Percentiles rank a stretch among this genome's conserved stretches.
These are phyloP conservation scores for Volvariella surrecta DNA, from an alignment of 1,284 basidiomycete genomes.

Conservation along the genomic window DNA sequence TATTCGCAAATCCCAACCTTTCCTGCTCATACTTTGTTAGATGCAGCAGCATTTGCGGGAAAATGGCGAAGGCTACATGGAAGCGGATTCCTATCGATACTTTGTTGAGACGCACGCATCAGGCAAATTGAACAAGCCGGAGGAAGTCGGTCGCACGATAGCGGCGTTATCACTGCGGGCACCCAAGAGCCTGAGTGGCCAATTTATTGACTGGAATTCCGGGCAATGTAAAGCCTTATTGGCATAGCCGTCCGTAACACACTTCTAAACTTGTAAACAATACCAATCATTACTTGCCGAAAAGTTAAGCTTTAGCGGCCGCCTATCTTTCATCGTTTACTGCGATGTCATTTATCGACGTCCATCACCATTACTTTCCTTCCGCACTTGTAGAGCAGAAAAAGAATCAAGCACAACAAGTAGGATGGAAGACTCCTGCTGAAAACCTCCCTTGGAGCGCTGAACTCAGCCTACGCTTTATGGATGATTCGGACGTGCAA, in stretches of 20 bases:
- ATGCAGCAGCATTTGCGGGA: slow-evolving; percentile 59
- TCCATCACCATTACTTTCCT: slow-evolving; percentile 69
- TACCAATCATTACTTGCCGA: too few relatives aligned
- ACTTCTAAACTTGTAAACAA: too few relatives aligned
- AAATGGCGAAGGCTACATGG: slow-evolving; percentile 40
- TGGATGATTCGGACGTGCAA: slow-evolving; percentile 49
- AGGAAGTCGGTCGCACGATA: slow-evolving; percentile 69
- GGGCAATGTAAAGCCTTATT: slow-evolving; percentile 49
- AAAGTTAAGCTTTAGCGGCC: too few relatives aligned
- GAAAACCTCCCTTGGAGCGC: slow-evolving; percentile 62
- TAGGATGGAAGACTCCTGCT: slow-evolving; percentile 53
- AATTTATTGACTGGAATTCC: slow-evolving; percentile 68
- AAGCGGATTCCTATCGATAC: slow-evolving; percentile 36
- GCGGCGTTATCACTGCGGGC: slow-evolving; percentile 57
- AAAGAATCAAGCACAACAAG: slow-evolving; percentile 26
- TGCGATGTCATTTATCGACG: slow-evolving; percentile 39
- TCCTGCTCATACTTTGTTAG: slow-evolving; percentile 27
- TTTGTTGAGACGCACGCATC: slow-evolving; percentile 57
- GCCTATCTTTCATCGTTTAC: too few relatives aligned
- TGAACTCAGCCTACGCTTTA: slow-evolving; percentile 43
- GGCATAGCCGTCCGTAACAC: slow-evolving; percentile 11
- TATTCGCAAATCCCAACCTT: slow-evolving; percentile 1
- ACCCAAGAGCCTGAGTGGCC: slow-evolving; percentile 52
- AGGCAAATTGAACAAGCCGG: slow-evolving; percentile 62
- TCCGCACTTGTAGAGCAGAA: slow-evolving; percentile 34